Evolutionary conservation across 2,329 filamentous ascomycete species (phyloP), one percentile per base, ranked within the genome.

Genomic region (Metarhizium rileyi): DNA sequence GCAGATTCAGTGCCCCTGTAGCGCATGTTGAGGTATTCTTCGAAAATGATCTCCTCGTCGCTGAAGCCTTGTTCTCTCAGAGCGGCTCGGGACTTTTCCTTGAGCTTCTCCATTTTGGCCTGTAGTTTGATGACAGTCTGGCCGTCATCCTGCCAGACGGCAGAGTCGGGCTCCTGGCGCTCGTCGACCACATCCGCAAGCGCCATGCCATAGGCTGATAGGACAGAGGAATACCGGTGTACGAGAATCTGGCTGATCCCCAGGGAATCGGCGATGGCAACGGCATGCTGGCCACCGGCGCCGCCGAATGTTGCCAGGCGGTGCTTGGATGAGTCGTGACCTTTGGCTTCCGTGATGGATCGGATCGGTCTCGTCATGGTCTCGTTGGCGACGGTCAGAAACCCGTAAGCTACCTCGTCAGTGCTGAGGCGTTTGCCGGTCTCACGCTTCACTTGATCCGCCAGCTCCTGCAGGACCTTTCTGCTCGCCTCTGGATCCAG

Each of bases 1-100:
- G 90, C 87, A 7, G 89, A 94, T 63, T 95, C 90, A 0, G 90
- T 95, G 10, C 90, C 90, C 33, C 88, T 80, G 61, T 95, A 95
- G 50, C 90, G 76, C 84, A 96, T 90, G 63, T 96, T 95, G 50
- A 97, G 78, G 61, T 95, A 96, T 62, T 95, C 87, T 63, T 95
- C 90, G 60, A 91, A 95, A 0, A 83, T 76, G 23, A 95, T 87
- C 28, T 87, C 81, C 5, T 78, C 70, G 41, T 86, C 79, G 1
- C 76, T 71, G 61, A 96, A 95, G 0, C 90, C 90, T 66, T 96
- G 90, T 2, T 86, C 83, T 22, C 73, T 72, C 4, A 96, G 70
- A 0, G 81, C 79, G 18, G 73, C 70, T 0, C 73, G 77, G 0
- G 88, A 90, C 61, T 84, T 88, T n/a, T 78, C 74, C 68, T 87